phyloP scores from a whole-genome alignment of 805 yeast genomes.

The Dipodascopsis uninucleata region DNA sequence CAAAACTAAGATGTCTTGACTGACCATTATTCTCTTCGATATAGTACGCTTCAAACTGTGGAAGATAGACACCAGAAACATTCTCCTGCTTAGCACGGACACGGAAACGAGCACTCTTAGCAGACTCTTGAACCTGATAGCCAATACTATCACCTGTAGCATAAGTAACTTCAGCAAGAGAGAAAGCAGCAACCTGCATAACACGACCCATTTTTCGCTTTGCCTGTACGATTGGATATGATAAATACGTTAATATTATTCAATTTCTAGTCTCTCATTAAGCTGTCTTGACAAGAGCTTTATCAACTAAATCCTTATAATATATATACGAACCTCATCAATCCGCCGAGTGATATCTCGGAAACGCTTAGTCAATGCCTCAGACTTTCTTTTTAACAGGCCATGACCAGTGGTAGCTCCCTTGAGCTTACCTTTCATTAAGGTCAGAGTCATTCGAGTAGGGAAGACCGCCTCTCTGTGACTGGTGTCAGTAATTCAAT shows the following conservation, averaged over 20 bases:
- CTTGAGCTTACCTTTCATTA: slow-evolving; percentile 92
- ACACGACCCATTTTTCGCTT: slow-evolving; percentile 97
- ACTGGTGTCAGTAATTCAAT: background rate
- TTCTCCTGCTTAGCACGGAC: slow-evolving; percentile 91
- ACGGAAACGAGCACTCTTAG: slow-evolving; percentile 79
- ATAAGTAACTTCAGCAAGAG: slow-evolving; percentile 93
- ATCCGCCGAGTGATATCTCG: slow-evolving; percentile 92
- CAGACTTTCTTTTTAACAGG: slow-evolving; percentile 88
- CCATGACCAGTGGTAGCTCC: slow-evolving; percentile 98
- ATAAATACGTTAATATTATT: slow-evolving; percentile 1
- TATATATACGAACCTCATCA: slow-evolving; percentile 64
- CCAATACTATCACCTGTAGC: slow-evolving; percentile 97
- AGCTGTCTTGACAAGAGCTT: no score
- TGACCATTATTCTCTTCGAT: slow-evolving; percentile 67
- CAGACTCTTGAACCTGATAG: slow-evolving; percentile 93
- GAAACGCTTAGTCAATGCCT: slow-evolving; percentile 92
- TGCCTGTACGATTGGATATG: slow-evolving; percentile 40
- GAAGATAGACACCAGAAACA: slow-evolving; percentile 91
- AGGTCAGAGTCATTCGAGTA: slow-evolving; percentile 58
- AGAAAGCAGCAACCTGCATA: slow-evolving; percentile 97
- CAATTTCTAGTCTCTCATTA: no score
- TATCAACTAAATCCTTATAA: no score
- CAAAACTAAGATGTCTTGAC: slow-evolving; percentile 1
- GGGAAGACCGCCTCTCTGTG: slow-evolving; percentile 28
- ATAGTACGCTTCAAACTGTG: slow-evolving; percentile 82